A percentile compares a stretch with the other conserved stretches of the same genome.
Evolutionary conservation across 2,329 filamentous ascomycete genomes (phyloP).

Genomic region (Teratosphaeria pseudoeucalypti): DNA sequence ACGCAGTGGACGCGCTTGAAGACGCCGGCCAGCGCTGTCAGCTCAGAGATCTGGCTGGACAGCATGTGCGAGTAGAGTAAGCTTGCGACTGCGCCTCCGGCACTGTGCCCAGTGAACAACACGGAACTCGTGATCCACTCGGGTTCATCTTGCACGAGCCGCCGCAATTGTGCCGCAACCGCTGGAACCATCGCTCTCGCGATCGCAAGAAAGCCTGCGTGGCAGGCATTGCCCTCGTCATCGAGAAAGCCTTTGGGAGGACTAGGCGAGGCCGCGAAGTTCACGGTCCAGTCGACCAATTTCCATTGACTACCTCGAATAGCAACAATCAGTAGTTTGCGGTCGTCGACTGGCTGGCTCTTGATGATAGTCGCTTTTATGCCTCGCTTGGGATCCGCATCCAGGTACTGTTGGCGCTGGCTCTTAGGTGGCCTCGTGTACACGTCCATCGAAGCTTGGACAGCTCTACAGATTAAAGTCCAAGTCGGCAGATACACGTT

Average conservation of each 20-base stretch:
- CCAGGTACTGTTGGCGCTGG: constrained; percentile 59
- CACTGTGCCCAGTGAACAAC: constrained; percentile 76
- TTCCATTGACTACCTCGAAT: constrained; percentile 65
- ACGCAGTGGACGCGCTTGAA: constrained; percentile 77
- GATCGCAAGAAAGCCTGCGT: constrained; percentile 68
- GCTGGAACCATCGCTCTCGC: constrained; percentile 65
- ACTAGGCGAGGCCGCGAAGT: constrained; percentile 59
- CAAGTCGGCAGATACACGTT: constrained; percentile 65
- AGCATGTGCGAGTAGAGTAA: constrained; percentile 78
- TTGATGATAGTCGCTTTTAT: constrained; percentile 81
- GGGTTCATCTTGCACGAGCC: constrained; percentile 63
- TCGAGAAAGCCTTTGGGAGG: constrained; percentile 63
- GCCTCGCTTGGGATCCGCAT: constrained; percentile 61
- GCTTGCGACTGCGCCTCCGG: constrained; percentile 72
- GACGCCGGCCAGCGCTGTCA: constrained; percentile 55
- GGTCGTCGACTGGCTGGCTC: constrained; percentile 65
- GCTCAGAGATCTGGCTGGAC: constrained; percentile 53
- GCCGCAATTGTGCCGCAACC: constrained; percentile 59
- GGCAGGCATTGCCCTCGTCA: constrained; percentile 65
- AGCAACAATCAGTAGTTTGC: constrained; percentile 71
- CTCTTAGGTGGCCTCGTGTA: constrained; percentile 55
- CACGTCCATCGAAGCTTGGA: constrained; percentile 64
- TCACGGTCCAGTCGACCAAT: constrained; percentile 80
- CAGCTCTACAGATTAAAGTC: constrained; percentile 66
- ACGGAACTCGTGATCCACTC: constrained; percentile 56